These are phyloP conservation scores for Maudiozyma saulgeensis DNA, from an alignment of 805 yeast genomes.

Conservation along the genomic window DNA sequence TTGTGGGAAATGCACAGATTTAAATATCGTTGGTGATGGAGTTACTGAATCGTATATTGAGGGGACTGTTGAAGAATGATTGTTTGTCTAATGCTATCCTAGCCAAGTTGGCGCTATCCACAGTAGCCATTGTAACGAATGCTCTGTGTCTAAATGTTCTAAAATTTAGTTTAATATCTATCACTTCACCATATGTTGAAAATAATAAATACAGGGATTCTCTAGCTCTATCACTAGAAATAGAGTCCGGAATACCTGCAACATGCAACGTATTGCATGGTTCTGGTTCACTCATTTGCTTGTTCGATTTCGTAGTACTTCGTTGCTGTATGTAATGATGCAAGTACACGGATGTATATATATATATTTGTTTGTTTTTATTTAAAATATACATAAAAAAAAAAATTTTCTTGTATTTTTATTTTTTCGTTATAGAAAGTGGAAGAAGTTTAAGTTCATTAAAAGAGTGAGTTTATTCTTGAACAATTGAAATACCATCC, in stretches of 20 bases:
- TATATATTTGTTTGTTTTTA: too few relatives aligned
- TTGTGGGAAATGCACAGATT: not conserved
- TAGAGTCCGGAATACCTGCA: not conserved
- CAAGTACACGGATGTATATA: not conserved
- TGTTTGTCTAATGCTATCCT: conserved; percentile 38
- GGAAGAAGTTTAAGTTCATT: not conserved
- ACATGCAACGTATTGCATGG: not conserved
- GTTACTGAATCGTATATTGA: conserved; percentile 38
- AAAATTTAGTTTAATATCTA: conserved; percentile 39
- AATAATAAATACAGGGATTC: conserved; percentile 50
- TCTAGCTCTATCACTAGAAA: conserved; percentile 30
- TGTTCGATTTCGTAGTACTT: not conserved
- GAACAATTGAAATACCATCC: conserved; percentile 36
- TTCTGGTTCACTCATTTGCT: not conserved
- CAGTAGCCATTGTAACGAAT: conserved; percentile 43
- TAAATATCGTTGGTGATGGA: not conserved
- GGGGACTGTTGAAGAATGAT: conserved; percentile 42
- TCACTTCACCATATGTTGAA: conserved; percentile 55
- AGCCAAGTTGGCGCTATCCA: conserved; percentile 45
- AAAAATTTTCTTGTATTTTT: not conserved
- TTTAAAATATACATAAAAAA: too few relatives aligned
- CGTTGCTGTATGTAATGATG: too few relatives aligned
- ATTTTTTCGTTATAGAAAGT: not conserved
- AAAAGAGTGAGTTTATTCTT: conserved; percentile 14
- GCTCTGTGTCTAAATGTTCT: conserved; percentile 56